phyloP scores from a whole-genome alignment of 768 basidiomycete species.

The Mycena metata region DNA sequence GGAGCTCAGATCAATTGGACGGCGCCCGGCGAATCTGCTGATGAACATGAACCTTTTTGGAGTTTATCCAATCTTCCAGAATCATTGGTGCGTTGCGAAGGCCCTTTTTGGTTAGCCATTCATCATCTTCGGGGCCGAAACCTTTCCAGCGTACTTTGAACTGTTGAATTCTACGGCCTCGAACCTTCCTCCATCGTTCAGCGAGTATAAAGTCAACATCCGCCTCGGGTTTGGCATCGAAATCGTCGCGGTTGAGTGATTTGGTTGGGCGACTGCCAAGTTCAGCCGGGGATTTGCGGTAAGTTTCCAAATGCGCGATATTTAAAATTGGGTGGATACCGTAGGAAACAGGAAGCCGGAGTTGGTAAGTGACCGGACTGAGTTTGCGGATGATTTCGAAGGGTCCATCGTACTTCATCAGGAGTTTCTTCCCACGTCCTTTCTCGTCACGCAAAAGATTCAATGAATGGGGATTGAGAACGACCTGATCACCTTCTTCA shows the following conservation, averaged over 20 bases:
- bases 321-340: constrained; percentile 40
- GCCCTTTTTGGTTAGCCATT: constrained; percentile 3
- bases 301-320: constrained; percentile 39
- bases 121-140: neutral
- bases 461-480: constrained; percentile 39
- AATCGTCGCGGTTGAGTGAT: constrained; percentile 9
- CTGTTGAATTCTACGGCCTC: neutral
- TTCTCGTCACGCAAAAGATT: constrained; percentile 32
- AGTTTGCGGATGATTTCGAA: constrained; percentile 41
- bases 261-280: constrained; percentile 29
- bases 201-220: constrained; percentile 43
- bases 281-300: constrained; percentile 27
- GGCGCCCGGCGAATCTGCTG: too few species aligned
- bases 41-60: constrained; percentile 3
- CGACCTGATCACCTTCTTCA: constrained; percentile 37
- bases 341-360: constrained; percentile 37
- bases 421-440: constrained; percentile 40
- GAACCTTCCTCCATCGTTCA: constrained; percentile 24
- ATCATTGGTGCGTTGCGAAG: neutral
- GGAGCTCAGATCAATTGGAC: neutral
- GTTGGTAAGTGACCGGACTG: constrained; percentile 37
- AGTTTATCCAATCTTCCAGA: neutral
- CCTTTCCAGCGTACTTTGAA: constrained; percentile 18
- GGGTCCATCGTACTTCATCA: constrained; percentile 38
- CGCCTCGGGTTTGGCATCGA: neutral